phyloP scores from a whole-genome alignment of 2,329 filamentous ascomycete genomes.

The Nothophoma quercina region DNA sequence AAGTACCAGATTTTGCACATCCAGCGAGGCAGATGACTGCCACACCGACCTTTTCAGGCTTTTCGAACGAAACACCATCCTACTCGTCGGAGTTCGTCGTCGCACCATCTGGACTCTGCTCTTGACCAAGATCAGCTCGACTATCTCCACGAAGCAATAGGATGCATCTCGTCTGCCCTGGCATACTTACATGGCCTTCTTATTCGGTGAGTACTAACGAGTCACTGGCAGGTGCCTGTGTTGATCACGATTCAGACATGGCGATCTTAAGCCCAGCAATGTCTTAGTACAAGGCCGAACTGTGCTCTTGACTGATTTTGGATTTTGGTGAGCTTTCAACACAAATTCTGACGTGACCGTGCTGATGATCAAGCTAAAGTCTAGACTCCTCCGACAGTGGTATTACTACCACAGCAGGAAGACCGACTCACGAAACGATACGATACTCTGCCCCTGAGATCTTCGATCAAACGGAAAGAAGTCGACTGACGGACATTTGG shows the following conservation, averaged over 20 bases:
- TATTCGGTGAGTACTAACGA: neutral
- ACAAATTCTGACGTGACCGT: neutral
- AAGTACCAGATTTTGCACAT: conserved; percentile 60
- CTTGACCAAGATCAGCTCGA: neutral
- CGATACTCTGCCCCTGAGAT: conserved; percentile 31
- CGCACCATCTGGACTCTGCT: conserved; percentile 31
- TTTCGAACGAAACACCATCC: no score
- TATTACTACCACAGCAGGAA: conserved; percentile 21
- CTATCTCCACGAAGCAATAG: conserved; percentile 8
- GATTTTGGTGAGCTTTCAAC: conserved; percentile 17
- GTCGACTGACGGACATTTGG: conserved; percentile 25
- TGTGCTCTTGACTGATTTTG: conserved; percentile 27
- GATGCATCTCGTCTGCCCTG: conserved; percentile 15
- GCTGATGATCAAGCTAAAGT: neutral
- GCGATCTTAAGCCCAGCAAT: conserved; percentile 29
- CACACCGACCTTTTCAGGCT: conserved; percentile 21
- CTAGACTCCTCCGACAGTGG: conserved; percentile 28
- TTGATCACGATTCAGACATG: conserved; percentile 14
- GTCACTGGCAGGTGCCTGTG: neutral
- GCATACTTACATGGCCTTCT: neutral
- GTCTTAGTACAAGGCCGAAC: conserved; percentile 25
- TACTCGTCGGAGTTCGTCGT: no score
- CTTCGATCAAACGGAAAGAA: conserved; percentile 18
- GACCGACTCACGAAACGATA: conserved; percentile 16
- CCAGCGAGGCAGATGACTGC: conserved; percentile 55